Evolutionary conservation across 129 eudicot species (phyloP), one percentile per base, ranked within the genome.

Genomic region (Sambucus nigra): DNA sequence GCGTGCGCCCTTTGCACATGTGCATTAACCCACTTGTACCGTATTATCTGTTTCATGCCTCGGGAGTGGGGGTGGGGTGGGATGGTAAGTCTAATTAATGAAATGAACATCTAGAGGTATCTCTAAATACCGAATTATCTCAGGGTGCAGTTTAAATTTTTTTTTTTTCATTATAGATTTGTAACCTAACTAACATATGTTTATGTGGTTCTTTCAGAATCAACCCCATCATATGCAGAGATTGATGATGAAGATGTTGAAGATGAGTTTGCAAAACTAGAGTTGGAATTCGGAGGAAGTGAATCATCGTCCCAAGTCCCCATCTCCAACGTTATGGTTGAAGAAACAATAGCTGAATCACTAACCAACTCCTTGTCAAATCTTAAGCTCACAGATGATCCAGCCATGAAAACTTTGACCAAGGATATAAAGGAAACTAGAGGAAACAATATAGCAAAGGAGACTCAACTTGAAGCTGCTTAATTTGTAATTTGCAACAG

Each of bases 181-280:
- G 0, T 42, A 13, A 1, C 21, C 48, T 23, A 25, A n/a, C 47
- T 49, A 17, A 64, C 56, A 33, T 49, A 25, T 25, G 10, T 70
- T 53, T 55, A 53, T 69, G 25, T 49, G 56, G 47, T 28, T 45
- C 22, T 67, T 73, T 29, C 69, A 82, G 96, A 75, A 48, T 61
- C 82, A 53, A 12, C 45, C 47, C 26, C 62, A 8, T 71, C 78
- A 42, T 53, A 40, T 65, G 68, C 46, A 16, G 89, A 49, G 26
- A 55, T 70, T 53, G 86, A 80, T 39, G 80, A 80, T 68, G 87
- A 78, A 57, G 97, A 84, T 65, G 19, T 88, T 27, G 92, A 88
- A 73, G 83, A 75, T 25, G 97, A 88, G 71, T 73, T 88, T 20
- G 63, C 60, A 53, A 60, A 59, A 64, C 80, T 88, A 53, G 70